These are phyloP conservation scores for Yamadazyma conglobata DNA, from an alignment of 1,139 yeast species.

Conservation along the genomic window DNA sequence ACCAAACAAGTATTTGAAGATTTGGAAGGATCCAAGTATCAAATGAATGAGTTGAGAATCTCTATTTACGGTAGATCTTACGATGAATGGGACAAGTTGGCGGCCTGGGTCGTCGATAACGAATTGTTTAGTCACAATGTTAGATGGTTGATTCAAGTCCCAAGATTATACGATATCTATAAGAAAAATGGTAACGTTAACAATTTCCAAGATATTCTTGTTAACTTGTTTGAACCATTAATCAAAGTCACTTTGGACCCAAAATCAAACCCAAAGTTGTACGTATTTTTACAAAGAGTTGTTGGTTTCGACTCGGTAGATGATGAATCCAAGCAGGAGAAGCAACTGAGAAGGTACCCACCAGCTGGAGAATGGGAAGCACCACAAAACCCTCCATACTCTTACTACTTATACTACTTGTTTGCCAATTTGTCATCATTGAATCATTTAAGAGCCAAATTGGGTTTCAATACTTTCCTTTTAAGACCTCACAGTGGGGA, in stretches of 20 bases:
- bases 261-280: constrained; percentile 78
- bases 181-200: constrained; percentile 69
- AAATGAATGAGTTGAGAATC: constrained; percentile 94
- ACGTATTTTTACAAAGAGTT: constrained; percentile 84
- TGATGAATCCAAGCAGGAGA: constrained; percentile 91
- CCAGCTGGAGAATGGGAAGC: constrained; percentile 78
- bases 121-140: constrained; percentile 90
- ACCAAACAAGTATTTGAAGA: constrained; percentile 92
- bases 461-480: constrained; percentile 83
- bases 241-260: constrained; percentile 90
- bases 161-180: constrained; percentile 87
- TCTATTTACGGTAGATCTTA: constrained; percentile 87
- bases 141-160: constrained; percentile 95
- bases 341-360: constrained; percentile 78
- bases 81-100: constrained; percentile 94
- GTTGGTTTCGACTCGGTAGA: constrained; percentile 98
- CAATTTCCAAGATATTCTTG: constrained; percentile 72
- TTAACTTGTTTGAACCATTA: constrained; percentile 81
- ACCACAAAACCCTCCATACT: constrained; percentile 89
- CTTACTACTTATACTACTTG: constrained; percentile 86
- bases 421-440: constrained; percentile 82
- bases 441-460: constrained; percentile 72
- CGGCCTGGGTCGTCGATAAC: constrained; percentile 92
- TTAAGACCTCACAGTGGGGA: constrained; percentile 98
- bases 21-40: constrained; percentile 91